Evolutionary conservation across 768 basidiomycete species (phyloP), one percentile per base, ranked within the genome.

Genomic region (Chalciporus chontae): DNA sequence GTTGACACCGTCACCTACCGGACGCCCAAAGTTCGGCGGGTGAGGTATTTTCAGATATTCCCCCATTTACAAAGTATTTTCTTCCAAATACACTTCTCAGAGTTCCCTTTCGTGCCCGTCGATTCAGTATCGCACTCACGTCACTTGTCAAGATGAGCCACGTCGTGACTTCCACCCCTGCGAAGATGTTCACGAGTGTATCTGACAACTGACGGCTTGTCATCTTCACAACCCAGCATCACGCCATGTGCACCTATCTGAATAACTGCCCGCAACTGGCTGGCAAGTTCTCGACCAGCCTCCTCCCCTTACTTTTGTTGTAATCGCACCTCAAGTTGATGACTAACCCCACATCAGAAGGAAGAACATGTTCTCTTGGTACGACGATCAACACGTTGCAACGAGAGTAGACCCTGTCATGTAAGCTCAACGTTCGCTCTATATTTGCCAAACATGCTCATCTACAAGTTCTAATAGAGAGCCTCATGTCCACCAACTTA

Each of bases 211-310:
- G 7, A 36, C 34, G 15, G 10, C 4, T 26, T 45, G 14, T 26
- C 49, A 47, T 52, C 54, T 50, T 45, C 46, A 34, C 47, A 58
- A 32, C 24, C 42, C 19, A 42, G 36, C 59, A 58, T 61, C 24
- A 13, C 18, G 17, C n/a, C 58, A 55, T 49, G 46, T 43, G 34
- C 14, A 11, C 56, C 62, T 62, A 46, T 45, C 51, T 43, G 52
- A 51, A 39, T 21, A 59, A 37, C 19, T 9, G 17, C 53, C 41
- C 47, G 19, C 39, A 47, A 55, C 21, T 6, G 13, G 47, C 42
- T 26, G 26, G 26, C 26, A 8, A 3, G 26, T 26, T 13, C 19
- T 14, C 19, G 5, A 32, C 18, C 26, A n/a, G n/a, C 34, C 34
- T n/a, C 8, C 2, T 5, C 8, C 14, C 11, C n/a, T n/a, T n/a